Evolutionary conservation across 176 grass and related monocot species (phyloP).

Genomic region (Juncus inflexus): DNA sequence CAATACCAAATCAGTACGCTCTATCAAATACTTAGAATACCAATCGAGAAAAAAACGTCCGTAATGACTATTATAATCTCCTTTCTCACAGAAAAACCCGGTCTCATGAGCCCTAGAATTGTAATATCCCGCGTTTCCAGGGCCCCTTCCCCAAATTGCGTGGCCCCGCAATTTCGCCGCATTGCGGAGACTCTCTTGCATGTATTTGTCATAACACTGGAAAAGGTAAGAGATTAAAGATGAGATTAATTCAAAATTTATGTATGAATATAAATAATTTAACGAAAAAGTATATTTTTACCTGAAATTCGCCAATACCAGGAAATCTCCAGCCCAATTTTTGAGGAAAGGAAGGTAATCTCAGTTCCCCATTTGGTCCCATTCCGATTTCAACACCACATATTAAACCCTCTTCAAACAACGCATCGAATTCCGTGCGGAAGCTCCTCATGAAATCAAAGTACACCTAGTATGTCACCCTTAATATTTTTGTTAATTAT

Average conservation of each 20-base stretch:
- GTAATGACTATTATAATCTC: constrained; percentile 85
- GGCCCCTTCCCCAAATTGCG: constrained; percentile 83
- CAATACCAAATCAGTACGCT: constrained; percentile 75
- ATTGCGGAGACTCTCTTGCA: constrained; percentile 72
- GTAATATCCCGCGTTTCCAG: constrained; percentile 89
- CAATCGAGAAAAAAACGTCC: constrained; percentile 91
- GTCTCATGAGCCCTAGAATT: constrained; percentile 88
- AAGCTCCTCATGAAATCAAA: constrained; percentile 99
- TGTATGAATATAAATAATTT: too few relatives aligned
- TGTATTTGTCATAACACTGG: constrained; percentile 88
- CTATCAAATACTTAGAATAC: constrained; percentile 70
- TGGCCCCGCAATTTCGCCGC: constrained; percentile 67
- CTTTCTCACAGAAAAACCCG: constrained; percentile 87
- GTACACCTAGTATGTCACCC: constrained; percentile 42
- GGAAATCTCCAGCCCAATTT: constrained; percentile 86
- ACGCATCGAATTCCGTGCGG: constrained; percentile 73
- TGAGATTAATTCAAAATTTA: too few relatives aligned
- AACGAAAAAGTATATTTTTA: too few relatives aligned
- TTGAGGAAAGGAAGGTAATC: constrained; percentile 75
- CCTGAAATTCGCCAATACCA: constrained; percentile 99
- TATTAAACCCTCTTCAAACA: constrained; percentile 74
- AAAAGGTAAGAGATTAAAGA: constrained; percentile 5
- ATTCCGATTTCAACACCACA: constrained; percentile 80
- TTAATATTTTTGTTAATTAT: neutral
- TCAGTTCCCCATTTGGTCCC: constrained; percentile 81